Percentiles rank a stretch among this genome's conserved stretches.
These are phyloP conservation scores for Claviceps sp. DNA, from an alignment of 2,329 filamentous ascomycete species.

Conservation along the genomic window DNA sequence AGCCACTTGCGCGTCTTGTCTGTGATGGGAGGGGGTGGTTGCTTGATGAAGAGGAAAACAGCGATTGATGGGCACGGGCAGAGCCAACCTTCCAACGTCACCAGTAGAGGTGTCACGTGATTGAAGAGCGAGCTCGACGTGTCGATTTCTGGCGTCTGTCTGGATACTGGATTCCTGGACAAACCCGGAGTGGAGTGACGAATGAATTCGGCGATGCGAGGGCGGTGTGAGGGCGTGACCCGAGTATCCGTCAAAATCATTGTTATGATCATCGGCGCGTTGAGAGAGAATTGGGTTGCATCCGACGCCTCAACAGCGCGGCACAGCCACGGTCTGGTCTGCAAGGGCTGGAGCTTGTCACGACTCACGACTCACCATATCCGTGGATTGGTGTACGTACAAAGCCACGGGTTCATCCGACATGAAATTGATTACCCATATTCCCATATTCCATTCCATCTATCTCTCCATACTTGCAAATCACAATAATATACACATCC, in stretches of 20 bases:
- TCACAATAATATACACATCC: not conserved
- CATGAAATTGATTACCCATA: not conserved
- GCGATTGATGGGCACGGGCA: slow-evolving; percentile 12
- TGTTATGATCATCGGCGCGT: no score
- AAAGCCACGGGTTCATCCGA: not conserved
- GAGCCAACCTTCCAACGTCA: slow-evolving; percentile 22
- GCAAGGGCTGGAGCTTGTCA: not conserved
- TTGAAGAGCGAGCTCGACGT: not conserved
- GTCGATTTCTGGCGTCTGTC: no score
- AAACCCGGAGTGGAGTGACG: not conserved
- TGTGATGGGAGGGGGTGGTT: slow-evolving; percentile 1
- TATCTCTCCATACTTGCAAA: not conserved
- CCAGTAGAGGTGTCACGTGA: slow-evolving; percentile 20
- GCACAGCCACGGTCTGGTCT: not conserved
- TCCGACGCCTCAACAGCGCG: no score
- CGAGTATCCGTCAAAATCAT: no score
- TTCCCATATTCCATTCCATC: not conserved
- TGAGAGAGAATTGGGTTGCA: no score
- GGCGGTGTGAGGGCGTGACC: no score
- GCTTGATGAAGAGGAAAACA: slow-evolving; percentile 2
- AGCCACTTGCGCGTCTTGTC: slow-evolving; percentile 6
- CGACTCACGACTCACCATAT: not conserved
- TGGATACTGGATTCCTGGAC: not conserved
- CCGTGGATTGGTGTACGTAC: not conserved
- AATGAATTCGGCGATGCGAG: not conserved